Evolutionary conservation across 2,329 filamentous ascomycete genomes (phyloP).

Genomic region (Monascus ruber): DNA sequence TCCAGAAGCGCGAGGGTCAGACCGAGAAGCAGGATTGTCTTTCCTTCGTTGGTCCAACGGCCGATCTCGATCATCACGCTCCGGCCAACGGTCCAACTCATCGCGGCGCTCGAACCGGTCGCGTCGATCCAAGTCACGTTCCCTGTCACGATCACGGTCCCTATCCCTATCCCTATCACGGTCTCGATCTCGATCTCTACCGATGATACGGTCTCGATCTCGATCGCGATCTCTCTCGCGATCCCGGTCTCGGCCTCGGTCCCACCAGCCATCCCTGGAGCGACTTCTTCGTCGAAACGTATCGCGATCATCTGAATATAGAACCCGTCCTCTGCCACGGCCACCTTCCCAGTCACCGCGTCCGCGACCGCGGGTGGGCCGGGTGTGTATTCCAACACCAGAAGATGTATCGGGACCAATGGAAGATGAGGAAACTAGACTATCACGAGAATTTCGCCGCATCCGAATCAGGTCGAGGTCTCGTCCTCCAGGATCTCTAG

Average conservation of each 20-base stretch:
- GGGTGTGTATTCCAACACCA: conserved; percentile 20
- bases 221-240: conserved; percentile 26
- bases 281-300: conserved; percentile 32
- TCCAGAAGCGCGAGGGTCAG: conserved; percentile 13
- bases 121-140: conserved; percentile 12
- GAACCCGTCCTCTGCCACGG: conserved; percentile 30
- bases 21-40: conserved; percentile 25
- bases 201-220: conserved; percentile 15
- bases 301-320: conserved; percentile 32
- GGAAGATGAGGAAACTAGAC: conserved; percentile 26
- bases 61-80: conserved; percentile 20
- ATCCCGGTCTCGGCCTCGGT: conserved; percentile 26
- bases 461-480: conserved; percentile 29
- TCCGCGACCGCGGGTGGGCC: conserved; percentile 30
- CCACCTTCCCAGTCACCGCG: conserved; percentile 34
- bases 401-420: conserved; percentile 25
- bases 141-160: conserved; percentile 12
- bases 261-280: conserved; percentile 33
- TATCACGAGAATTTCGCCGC: conserved; percentile 35
- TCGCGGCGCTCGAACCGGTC: conserved; percentile 17
- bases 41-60: conserved; percentile 27
- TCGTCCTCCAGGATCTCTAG: conserved; percentile 23
- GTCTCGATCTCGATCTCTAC: conserved; percentile 24
- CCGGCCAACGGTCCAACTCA: conserved; percentile 17
- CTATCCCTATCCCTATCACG: conserved; percentile 24